Evolutionary conservation across 768 basidiomycete genomes (phyloP), one percentile per base, ranked within the genome.

Genomic region (Boletus pseudo-olivaceus): DNA sequence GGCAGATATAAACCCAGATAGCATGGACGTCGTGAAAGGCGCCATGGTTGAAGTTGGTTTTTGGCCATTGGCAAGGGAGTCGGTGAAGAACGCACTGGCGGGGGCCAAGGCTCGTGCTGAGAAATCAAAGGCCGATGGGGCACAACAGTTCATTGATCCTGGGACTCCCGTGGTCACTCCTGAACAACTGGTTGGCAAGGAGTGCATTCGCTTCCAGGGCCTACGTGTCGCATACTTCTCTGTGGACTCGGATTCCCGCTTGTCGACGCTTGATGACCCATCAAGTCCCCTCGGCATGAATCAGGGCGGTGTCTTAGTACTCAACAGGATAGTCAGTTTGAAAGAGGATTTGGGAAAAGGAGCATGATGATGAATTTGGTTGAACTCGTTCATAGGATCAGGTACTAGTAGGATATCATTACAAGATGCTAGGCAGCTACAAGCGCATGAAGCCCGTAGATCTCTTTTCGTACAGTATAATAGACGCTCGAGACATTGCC

Each of bases 191-290:
- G 82, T 91, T 42, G 96, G 90, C 27, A 88, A 88, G 69, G 97
- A 98, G 71, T 91, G 88, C 67, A 81, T 98, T 51, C 82, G 97
- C 37, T 98, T 99, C 85, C 97, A 99, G 73, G 97, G 94, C 8
- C 78, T 98, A 65, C 85, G 97, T 10, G 86, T 98, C 44, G 97
- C 88, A 3, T 99, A 98, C 75, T 98, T 99, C 66, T 82, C 91
- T 19, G 76, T 98, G 27, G 97, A 99, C 69, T 88, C 85, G 70
- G 95, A 98, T 63, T 76, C 93, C 35, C 77, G 79, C 34, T 63
- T 94, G 34, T 81, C 79, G 15, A 81, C 79, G 51, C 69, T 96
- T 29, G 81, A 85, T 14, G 82, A 85, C 57, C 70, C 74, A 6
- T 74, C 72, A 1, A 72, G 64, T 17, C 62, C 67, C 26, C 70